Conservation (phyloP, 345 rosid species). For the Anastatica hierochuntica region DNA sequence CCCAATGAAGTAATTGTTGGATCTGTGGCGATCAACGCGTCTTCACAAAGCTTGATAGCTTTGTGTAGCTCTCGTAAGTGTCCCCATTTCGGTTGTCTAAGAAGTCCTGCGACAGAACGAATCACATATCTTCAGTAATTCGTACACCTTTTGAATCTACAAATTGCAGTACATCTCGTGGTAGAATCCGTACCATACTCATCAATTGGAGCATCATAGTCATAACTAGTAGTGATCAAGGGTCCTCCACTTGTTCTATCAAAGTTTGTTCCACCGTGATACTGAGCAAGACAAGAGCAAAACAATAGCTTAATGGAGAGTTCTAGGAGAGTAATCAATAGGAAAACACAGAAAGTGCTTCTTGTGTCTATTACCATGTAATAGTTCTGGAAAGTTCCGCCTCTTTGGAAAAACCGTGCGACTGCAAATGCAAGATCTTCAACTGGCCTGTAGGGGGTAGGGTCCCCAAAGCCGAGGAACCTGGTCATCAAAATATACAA, state of each 20-base stretch:
- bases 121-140: not conserved
- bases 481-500: slow-evolving; percentile 27
- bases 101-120: slow-evolving; percentile 39
- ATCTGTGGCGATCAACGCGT: slow-evolving; percentile 60
- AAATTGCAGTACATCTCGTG: not conserved
- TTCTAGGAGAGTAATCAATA: not conserved
- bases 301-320: slow-evolving; percentile 3
- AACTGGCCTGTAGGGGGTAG: slow-evolving; percentile 79
- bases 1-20: slow-evolving; percentile 64
- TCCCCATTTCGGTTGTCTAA: slow-evolving; percentile 95
- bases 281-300: slow-evolving; percentile 36
- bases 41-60: slow-evolving; percentile 86
- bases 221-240: slow-evolving; percentile 84
- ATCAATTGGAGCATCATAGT: slow-evolving; percentile 94
- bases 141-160: not conserved
- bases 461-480: slow-evolving; percentile 71
- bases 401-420: slow-evolving; percentile 81
- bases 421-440: slow-evolving; percentile 92
- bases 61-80: slow-evolving; percentile 82
- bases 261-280: slow-evolving; percentile 96
- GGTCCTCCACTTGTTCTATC: slow-evolving; percentile 82
- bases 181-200: slow-evolving; percentile 62
- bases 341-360: not conserved
- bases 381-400: slow-evolving; percentile 96
- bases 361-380: slow-evolving; percentile 54